Conservation (phyloP, 768 basidiomycete species). For the Rhodotorula sphaerocarpa region DNA sequence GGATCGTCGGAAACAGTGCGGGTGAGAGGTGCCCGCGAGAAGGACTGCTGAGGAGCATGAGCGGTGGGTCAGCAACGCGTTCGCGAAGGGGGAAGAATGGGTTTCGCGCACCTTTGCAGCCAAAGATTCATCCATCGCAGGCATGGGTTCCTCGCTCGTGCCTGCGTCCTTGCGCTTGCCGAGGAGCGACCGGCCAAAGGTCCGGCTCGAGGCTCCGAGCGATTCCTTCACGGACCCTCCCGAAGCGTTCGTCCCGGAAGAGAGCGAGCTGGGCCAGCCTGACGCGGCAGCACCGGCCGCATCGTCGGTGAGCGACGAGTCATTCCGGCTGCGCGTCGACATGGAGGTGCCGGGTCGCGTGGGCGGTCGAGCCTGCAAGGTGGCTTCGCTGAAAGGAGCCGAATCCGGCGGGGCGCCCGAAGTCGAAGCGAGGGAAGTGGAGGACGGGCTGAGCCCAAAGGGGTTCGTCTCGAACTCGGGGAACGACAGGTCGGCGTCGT, state of each 20-base stretch:
- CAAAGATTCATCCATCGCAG: too few species aligned
- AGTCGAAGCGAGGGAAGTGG: neutral
- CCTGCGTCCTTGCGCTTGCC: neutral
- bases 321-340: slow-evolving; percentile 18
- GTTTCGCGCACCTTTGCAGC: too few species aligned
- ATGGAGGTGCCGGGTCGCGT: slow-evolving; percentile 14
- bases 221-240: neutral
- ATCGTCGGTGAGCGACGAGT: neutral
- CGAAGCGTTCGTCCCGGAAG: neutral
- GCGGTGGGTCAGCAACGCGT: too few species aligned
- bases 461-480: neutral
- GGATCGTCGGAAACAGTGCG: slow-evolving; percentile 3
- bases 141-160: too few species aligned
- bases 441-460: neutral
- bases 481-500: slow-evolving; percentile 2
- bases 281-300: neutral
- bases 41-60: too few species aligned
- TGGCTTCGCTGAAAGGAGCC: neutral
- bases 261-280: slow-evolving; percentile 2
- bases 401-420: neutral
- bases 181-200: neutral
- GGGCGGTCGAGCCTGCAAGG: neutral
- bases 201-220: neutral
- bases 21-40: neutral
- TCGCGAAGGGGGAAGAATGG: too few species aligned